phyloP scores from a whole-genome alignment of 208 protist species.

The Crithidia sp. region DNA sequence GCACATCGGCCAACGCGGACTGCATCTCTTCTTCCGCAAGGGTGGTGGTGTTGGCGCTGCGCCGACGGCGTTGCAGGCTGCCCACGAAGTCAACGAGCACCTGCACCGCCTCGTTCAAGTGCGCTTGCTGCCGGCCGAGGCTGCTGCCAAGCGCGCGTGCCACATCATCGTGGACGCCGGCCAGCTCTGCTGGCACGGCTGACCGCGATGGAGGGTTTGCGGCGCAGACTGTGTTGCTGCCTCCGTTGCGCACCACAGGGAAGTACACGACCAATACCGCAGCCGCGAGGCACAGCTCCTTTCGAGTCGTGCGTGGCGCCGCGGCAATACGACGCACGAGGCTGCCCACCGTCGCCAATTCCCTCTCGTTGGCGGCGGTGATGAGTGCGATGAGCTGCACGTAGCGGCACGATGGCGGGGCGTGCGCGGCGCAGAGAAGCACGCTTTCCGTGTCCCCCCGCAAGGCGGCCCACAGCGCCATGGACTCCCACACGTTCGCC shows the following conservation, averaged over 20 bases:
- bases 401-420: slow-evolving; percentile 38
- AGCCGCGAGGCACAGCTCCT: slow-evolving; percentile 43
- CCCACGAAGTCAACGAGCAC: slow-evolving; percentile 33
- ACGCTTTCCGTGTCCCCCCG: slow-evolving; percentile 26
- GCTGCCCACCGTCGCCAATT: slow-evolving; percentile 1
- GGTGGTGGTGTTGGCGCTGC: neutral
- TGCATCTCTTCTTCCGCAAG: slow-evolving; percentile 8
- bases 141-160: slow-evolving; percentile 9
- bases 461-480: slow-evolving; percentile 42
- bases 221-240: neutral
- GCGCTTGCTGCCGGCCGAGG: slow-evolving; percentile 24
- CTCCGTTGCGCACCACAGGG: neutral
- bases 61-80: slow-evolving; percentile 32
- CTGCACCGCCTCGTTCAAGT: slow-evolving; percentile 31
- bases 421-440: slow-evolving; percentile 33
- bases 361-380: slow-evolving; percentile 11
- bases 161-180: slow-evolving; percentile 7
- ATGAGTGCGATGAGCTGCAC: slow-evolving; percentile 38
- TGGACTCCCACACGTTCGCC: slow-evolving; percentile 34
- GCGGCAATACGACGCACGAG: slow-evolving; percentile 19
- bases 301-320: slow-evolving; percentile 22
- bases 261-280: slow-evolving; percentile 26
- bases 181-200: neutral
- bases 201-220: neutral
- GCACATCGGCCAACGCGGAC: slow-evolving; percentile 24